Percentiles rank a stretch among this genome's conserved stretches.
Conservation (phyloP, 257 asterid species). For the Solanum tarapatanum region DNA sequence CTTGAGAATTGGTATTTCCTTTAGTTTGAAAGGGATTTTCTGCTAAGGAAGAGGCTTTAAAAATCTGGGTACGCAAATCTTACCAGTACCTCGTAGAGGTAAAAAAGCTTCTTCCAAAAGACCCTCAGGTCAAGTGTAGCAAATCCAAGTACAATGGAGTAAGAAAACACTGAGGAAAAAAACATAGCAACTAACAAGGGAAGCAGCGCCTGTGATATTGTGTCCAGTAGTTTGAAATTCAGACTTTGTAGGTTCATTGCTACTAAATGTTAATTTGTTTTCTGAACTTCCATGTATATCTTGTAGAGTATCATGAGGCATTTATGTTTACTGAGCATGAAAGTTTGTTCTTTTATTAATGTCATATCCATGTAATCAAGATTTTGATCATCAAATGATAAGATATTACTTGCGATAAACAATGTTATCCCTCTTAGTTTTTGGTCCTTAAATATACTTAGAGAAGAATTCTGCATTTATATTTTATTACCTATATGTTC, state of each 20-base stretch:
- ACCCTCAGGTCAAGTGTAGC: too few relatives aligned
- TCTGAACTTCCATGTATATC: neutral
- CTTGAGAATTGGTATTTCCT: neutral
- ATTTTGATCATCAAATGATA: neutral
- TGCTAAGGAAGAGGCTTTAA: neutral
- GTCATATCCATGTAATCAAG: neutral
- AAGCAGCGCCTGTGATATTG: too few relatives aligned
- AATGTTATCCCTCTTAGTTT: neutral
- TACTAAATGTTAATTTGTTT: neutral
- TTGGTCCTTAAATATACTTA: neutral
- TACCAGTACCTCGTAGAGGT: too few relatives aligned
- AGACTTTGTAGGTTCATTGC: neutral
- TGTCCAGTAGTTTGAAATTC: neutral
- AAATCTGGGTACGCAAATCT: neutral
- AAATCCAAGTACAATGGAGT: too few relatives aligned
- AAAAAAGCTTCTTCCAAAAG: too few relatives aligned
- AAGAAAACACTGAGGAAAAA: too few relatives aligned
- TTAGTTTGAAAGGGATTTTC: neutral
- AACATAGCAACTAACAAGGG: too few relatives aligned
- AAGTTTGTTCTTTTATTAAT: neutral
- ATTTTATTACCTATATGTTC: neutral
- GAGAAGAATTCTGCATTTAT: too few relatives aligned
- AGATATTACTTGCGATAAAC: neutral
- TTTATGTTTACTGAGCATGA: neutral
- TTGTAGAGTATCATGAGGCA: neutral